Percentiles rank a stretch among this genome's conserved stretches.
Conservation (phyloP, 306 rosid species). For the Erythrophleum fordii region DNA sequence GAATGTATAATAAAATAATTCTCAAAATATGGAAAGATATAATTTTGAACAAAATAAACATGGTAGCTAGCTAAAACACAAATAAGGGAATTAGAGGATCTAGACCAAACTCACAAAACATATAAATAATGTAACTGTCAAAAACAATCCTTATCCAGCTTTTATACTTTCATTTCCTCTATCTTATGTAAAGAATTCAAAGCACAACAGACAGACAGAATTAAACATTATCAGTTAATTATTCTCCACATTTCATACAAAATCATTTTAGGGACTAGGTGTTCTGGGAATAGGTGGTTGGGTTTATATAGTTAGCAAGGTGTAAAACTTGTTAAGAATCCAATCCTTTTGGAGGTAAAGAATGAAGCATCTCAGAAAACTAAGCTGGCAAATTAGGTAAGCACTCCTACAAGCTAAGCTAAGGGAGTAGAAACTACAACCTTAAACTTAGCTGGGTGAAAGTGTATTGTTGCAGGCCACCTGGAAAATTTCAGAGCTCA, state of each 20-base stretch:
- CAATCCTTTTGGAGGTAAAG: neutral
- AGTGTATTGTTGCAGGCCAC: neutral
- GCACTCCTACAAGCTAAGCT: neutral
- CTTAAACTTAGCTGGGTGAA: neutral
- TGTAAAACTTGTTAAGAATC: neutral
- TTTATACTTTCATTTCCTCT: neutral
- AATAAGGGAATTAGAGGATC: conserved; percentile 17
- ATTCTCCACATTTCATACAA: neutral
- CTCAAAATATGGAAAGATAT: conserved; percentile 27
- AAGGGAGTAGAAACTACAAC: neutral
- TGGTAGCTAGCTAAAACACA: conserved; percentile 9
- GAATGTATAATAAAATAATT: conserved; percentile 8
- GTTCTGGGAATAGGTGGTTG: neutral
- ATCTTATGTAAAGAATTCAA: conserved; percentile 16
- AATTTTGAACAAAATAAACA: conserved; percentile 9
- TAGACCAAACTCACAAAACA: conserved; percentile 22
- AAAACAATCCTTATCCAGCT: conserved; percentile 19
- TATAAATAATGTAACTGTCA: neutral
- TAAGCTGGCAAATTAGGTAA: neutral
- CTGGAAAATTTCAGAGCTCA: neutral
- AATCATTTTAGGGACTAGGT: neutral
- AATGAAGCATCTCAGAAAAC: neutral
- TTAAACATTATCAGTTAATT: neutral
- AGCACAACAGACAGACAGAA: conserved; percentile 13
- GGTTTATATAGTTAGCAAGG: neutral